Base-by-base conservation (phyloP, 108 stramenopile genomes). In the Conticribra weissflogii region DNA sequence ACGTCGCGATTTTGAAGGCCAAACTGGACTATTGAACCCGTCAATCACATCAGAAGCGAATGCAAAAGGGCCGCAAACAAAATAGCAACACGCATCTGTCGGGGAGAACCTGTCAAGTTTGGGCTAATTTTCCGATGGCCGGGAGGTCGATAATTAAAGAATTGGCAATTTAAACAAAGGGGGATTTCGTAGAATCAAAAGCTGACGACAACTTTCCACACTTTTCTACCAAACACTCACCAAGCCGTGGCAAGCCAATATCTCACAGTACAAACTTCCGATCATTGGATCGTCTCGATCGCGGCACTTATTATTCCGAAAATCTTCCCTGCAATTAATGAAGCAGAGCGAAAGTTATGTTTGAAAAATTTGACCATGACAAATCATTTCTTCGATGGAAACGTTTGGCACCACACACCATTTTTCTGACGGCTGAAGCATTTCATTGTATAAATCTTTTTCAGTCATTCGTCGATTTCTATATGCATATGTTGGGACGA, bases 31-130 rank as follows among this genome's bases (percentile, higher is more conserved):
- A 5, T 65, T 30, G 18, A 47, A 32, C 22, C 79, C 71, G 21
- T 59, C 66, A 61, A 90, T 87, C 21, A 90, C 86, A 73, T 90
- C 89, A 19, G 86, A 82, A 15, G 83, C 74, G 75, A 90, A 90
- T 14, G 89, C 89, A 66, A 80, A 84, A 9, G 86, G 83, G 14
- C 89, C 89, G 50, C 85, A 83, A 0, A 90, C 89, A 32, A 83
- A 59, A 66, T 90, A 90, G 47, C 76, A 83, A 23, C 87, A 85
- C 3, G 83, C 84, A 74, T 90, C 89, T 17, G 86, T 90, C 14
- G 81, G 68, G 9, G 81, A 66, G 18, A 66, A 65, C 27, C 59
- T 55, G 65, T 90, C 86, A 30, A 90, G 72, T 30, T 82, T 75
- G 33, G 89, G 89, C 45, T 63, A 17, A 29, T 3, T 30, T 48